These are phyloP conservation scores for Penicillium cinerascens DNA, from an alignment of 495 filamentous ascomycete species.

Conservation along the genomic window DNA sequence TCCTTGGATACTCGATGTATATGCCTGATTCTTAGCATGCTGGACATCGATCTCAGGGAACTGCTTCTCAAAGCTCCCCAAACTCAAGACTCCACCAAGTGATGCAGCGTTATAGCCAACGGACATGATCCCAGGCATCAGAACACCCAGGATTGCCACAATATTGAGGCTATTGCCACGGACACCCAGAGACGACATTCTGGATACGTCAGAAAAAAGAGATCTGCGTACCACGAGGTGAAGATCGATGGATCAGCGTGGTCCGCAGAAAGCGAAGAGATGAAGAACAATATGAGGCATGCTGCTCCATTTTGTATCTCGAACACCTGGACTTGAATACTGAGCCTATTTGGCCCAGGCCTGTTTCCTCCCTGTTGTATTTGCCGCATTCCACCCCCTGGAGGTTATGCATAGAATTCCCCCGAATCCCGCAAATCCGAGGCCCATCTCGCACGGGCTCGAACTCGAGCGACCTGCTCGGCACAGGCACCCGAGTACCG, in stretches of 20 bases:
- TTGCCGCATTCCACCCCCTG: conserved; percentile 8
- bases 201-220: background rate
- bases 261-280: conserved; percentile 4
- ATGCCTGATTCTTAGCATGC: conserved; percentile 4
- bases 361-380: background rate
- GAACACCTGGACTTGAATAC: background rate
- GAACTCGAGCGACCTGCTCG: background rate
- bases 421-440: background rate
- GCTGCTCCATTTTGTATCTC: background rate
- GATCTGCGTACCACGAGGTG: conserved; percentile 9
- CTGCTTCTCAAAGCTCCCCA: conserved; percentile 15
- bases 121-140: conserved; percentile 25
- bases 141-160: conserved; percentile 21
- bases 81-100: conserved; percentile 21
- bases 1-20: conserved; percentile 22
- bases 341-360: background rate
- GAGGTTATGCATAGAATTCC: conserved; percentile 7
- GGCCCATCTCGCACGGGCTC: background rate
- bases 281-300: background rate
- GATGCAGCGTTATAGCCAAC: conserved; percentile 24
- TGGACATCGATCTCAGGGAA: conserved; percentile 22
- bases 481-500: background rate
- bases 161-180: conserved; percentile 27
- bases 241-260: conserved; percentile 13
- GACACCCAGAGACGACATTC: conserved; percentile 24